Evolutionary conservation across 441 rosid species (phyloP).

Genomic region (Populus hybrid): DNA sequence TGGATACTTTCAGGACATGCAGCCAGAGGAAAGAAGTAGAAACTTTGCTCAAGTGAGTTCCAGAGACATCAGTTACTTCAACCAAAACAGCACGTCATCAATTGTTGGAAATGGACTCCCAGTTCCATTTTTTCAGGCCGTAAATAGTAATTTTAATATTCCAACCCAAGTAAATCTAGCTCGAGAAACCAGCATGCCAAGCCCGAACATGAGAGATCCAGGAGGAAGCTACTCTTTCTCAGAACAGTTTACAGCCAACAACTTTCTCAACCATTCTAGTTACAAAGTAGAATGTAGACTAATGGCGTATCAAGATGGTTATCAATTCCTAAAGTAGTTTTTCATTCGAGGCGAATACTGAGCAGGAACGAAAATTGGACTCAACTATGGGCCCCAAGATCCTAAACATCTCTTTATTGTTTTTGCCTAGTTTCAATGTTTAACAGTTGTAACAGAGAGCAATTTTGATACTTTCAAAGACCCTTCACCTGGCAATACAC

Average conservation of each 20-base stretch:
- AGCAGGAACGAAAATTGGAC: background rate
- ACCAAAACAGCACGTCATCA: slow-evolving; percentile 22
- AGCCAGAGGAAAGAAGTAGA: slow-evolving; percentile 35
- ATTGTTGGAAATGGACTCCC: slow-evolving; percentile 34
- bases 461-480: background rate
- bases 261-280: slow-evolving; percentile 26
- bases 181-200: slow-evolving; percentile 16
- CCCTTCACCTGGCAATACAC: background rate
- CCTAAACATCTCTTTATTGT: background rate
- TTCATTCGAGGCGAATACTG: background rate
- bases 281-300: slow-evolving; percentile 30
- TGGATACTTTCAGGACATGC: slow-evolving; percentile 36
- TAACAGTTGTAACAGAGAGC: background rate
- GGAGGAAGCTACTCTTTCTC: slow-evolving; percentile 31
- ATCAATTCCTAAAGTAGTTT: slow-evolving; percentile 26
- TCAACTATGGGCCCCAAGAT: background rate
- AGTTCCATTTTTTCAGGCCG: slow-evolving; percentile 31
- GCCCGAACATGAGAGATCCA: slow-evolving; percentile 32
- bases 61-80: slow-evolving; percentile 20
- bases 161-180: slow-evolving; percentile 29
- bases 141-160: slow-evolving; percentile 23
- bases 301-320: slow-evolving; percentile 27
- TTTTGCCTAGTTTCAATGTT: background rate
- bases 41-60: slow-evolving; percentile 23
- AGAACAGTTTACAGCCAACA: slow-evolving; percentile 32